phyloP scores from a whole-genome alignment of 1,284 basidiomycete species.

The Cystobasidium sp. region DNA sequence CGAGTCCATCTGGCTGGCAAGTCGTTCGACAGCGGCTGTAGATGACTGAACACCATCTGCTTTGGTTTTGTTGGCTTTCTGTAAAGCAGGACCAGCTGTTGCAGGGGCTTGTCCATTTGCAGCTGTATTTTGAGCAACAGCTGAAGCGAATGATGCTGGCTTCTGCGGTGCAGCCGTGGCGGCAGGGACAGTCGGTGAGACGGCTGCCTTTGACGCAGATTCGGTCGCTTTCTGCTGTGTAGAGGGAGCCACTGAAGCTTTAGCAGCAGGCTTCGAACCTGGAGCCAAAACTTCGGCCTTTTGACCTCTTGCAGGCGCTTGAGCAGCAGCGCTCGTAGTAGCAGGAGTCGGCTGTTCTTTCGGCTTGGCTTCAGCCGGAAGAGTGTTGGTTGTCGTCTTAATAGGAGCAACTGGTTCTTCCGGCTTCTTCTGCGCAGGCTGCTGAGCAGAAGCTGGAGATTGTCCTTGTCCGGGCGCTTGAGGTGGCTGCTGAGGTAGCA shows the following conservation, averaged over 20 bases:
- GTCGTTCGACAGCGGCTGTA: constrained; percentile 26
- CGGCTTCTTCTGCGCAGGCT: constrained; percentile 40
- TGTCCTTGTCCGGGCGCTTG: constrained; percentile 4
- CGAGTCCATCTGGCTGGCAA: constrained; percentile 29
- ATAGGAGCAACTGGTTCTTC: constrained; percentile 41
- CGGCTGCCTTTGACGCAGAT: neutral
- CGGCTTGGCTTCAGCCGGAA: constrained; percentile 19
- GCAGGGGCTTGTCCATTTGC: constrained; percentile 28
- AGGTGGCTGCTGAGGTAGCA: constrained; percentile 33
- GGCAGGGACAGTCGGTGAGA: neutral
- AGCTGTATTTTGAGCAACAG: constrained; percentile 12
- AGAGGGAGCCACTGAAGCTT: neutral
- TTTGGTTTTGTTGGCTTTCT: constrained; percentile 7
- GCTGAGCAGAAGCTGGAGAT: neutral
- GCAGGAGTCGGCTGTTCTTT: constrained; percentile 34
- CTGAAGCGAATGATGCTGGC: constrained; percentile 34
- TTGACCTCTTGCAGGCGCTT: constrained; percentile 4
- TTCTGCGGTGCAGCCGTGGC: constrained; percentile 24
- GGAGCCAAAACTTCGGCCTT: constrained; percentile 5
- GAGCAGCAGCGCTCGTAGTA: constrained; percentile 39
- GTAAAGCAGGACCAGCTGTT: constrained; percentile 34
- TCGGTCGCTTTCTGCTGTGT: neutral
- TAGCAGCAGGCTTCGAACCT: constrained; percentile 13
- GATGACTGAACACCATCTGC: neutral
- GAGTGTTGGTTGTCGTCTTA: constrained; percentile 36